These are phyloP conservation scores for Aspergillus tanneri DNA, from an alignment of 2,329 filamentous ascomycete species.

Conservation along the genomic window DNA sequence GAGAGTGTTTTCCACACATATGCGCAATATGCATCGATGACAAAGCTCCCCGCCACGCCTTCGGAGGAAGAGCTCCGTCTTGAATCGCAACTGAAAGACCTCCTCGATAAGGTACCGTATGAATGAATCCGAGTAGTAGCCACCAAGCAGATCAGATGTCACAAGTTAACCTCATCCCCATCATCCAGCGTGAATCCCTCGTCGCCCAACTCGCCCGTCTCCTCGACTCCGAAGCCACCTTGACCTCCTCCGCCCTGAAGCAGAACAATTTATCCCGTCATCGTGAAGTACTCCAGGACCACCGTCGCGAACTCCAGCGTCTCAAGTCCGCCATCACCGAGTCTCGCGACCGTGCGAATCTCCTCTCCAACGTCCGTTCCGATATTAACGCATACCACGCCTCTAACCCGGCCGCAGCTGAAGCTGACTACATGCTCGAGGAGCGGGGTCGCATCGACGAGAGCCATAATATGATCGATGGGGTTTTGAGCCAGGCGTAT, in stretches of 20 bases:
- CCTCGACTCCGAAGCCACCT: constrained; percentile 84
- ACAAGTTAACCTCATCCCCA: constrained; percentile 1
- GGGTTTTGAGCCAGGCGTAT: constrained; percentile 90
- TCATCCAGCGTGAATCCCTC: constrained; percentile 70
- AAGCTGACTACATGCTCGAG: constrained; percentile 96
- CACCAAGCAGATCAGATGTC: too few species aligned
- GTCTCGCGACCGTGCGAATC: constrained; percentile 81
- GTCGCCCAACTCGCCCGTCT: constrained; percentile 81
- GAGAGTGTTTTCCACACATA: constrained; percentile 71
- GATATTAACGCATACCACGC: constrained; percentile 89
- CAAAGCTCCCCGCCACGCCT: constrained; percentile 77
- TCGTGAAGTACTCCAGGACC: constrained; percentile 82
- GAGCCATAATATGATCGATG: constrained; percentile 85
- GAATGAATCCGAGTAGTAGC: too few species aligned
- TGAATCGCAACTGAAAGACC: constrained; percentile 77
- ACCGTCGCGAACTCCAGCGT: constrained; percentile 76
- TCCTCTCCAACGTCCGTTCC: constrained; percentile 83
- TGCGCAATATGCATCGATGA: constrained; percentile 81
- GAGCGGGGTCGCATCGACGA: constrained; percentile 84
- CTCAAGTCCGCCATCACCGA: constrained; percentile 72
- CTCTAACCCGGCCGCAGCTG: constrained; percentile 75
- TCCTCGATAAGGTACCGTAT: constrained; percentile 59
- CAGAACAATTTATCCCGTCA: constrained; percentile 93
- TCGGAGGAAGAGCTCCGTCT: constrained; percentile 79
- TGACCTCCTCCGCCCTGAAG: constrained; percentile 90